phyloP scores from a whole-genome alignment of 768 basidiomycete species.

The Polyporus arcularius region DNA sequence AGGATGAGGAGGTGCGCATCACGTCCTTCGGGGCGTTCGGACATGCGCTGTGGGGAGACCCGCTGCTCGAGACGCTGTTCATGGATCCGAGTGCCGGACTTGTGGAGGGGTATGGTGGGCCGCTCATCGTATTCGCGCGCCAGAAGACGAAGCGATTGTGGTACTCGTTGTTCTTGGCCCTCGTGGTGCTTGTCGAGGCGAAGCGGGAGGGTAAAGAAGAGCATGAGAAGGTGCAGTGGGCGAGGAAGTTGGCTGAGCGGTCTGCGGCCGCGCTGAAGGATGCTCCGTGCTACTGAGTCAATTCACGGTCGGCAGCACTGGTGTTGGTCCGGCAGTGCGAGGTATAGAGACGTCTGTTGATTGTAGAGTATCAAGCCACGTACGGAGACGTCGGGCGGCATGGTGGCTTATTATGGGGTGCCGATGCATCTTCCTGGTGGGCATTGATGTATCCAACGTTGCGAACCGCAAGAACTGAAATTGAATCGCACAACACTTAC shows the following conservation, averaged over 20 bases:
- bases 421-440: no score
- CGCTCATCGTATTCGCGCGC: slow-evolving; percentile 55
- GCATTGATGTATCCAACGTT: no score
- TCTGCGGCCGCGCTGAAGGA: slow-evolving; percentile 46
- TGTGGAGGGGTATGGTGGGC: slow-evolving; percentile 62
- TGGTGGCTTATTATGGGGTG: no score
- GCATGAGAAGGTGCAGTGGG: slow-evolving; percentile 29
- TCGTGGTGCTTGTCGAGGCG: slow-evolving; percentile 48
- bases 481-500: no score
- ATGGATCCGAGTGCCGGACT: slow-evolving; percentile 51
- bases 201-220: slow-evolving; percentile 45
- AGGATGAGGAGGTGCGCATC: slow-evolving; percentile 39
- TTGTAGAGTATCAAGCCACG: no score
- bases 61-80: slow-evolving; percentile 70
- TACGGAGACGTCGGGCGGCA: no score
- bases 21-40: slow-evolving; percentile 39
- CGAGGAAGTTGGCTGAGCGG: slow-evolving; percentile 36
- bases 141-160: slow-evolving; percentile 77
- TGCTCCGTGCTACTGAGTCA: slow-evolving; percentile 47
- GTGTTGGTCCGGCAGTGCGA: no score
- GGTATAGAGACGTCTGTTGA: no score
- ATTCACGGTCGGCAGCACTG: no score
- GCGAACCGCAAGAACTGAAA: no score
- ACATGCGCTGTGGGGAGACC: slow-evolving; percentile 76
- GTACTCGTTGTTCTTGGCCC: slow-evolving; percentile 70